Evolutionary conservation across 768 basidiomycete species (phyloP), one percentile per base, ranked within the genome.

Genomic region (Calvatia gigantea): DNA sequence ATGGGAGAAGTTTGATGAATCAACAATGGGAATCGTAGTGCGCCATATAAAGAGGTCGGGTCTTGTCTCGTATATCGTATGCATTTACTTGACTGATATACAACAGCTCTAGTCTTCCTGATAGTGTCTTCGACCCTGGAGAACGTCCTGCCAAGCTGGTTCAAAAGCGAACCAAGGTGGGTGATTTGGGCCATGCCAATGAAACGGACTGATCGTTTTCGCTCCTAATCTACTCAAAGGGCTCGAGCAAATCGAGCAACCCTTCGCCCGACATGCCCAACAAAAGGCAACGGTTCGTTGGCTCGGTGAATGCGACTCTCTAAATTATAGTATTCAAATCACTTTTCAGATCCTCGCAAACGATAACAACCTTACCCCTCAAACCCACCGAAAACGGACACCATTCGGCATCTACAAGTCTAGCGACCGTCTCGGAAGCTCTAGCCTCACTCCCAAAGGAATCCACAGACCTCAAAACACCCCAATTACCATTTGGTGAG

Each of bases 1-100:
- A 75, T 98, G 97, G 94, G 96, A 98, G 66, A 88, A 90, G 67
- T 98, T 87, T 62, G 91, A 98, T 57, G 89, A 93, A 62, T 76
- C 82, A 12, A 85, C 83, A 52, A 99, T 99, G 97, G 94, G 94
- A 19, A 89, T 99, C 58, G 82, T 91, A 46, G 88, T 99, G 27
- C 86, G 93, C 46, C 89, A 98, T 67, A 92, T 98, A 66, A 97
- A 85, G 78, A 87, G 85, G 95, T 94, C 56, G 37, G 57, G 43
- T 38, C 15, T 9, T 56, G 35, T 35, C 28, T 43, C 27, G 35
- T 59, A 37, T 25, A 33, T 15, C 29, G 23, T 17, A 21, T 25
- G 27, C 46, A n/a, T 31, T 38, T 32, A 19, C 39, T 25, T 52
- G 58, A 25, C 53, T 39, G 43, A 37, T 33, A 31, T 46, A 35